Base-by-base conservation (phyloP, 1,284 basidiomycete species). In the Apiotrichum sp. region DNA sequence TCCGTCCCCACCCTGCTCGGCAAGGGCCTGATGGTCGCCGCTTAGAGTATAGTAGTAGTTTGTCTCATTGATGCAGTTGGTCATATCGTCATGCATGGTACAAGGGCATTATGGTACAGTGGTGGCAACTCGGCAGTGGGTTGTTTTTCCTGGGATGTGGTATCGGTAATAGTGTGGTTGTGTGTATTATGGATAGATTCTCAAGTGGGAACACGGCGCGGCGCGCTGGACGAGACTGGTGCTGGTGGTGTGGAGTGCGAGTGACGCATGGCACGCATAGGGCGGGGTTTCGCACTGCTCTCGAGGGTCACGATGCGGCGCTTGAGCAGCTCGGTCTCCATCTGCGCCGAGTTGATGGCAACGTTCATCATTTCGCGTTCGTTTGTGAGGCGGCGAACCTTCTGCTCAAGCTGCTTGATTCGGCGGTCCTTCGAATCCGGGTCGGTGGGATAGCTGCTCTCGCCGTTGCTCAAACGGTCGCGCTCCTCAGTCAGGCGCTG, bases 1-100 rank as follows among this genome's bases (percentile, higher is more conserved):
- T 78, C 77, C 3, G 77, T 79, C 8, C 78, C 78, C 5, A 78
- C 77, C 3, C 76, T 79, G 0, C 64, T 78, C n/a, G 69, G 70
- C 58, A 75, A 75, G 56, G 49, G 64, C 58, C n/a, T 71, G 47
- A 39, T 48, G 47, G 47, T 48, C 35, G 47, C 47, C 6, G 47
- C 47, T 2, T 48, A 39, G 22, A 33, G 16, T 14, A 31, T 34
- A 9, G n/a, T 38, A 22, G 14, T 43, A 29, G 42, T 29, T 22
- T 44, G 22, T 9, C 22, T 22, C 22, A 22, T 22, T 22, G 22
- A 22, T 22, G 22, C 22, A 22, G 22, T 7, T 32, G 5, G 33
- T 16, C 33, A 32, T 22, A 22, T 32, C 40, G 10, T 35, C 47
- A 48, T 39, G 22, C 47, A 48, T 48, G 36, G 39, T 39, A 48